Evolutionary conservation across 176 grass and related monocot species (phyloP), one percentile per base, ranked within the genome.

Genomic region (Poa pratensis): DNA sequence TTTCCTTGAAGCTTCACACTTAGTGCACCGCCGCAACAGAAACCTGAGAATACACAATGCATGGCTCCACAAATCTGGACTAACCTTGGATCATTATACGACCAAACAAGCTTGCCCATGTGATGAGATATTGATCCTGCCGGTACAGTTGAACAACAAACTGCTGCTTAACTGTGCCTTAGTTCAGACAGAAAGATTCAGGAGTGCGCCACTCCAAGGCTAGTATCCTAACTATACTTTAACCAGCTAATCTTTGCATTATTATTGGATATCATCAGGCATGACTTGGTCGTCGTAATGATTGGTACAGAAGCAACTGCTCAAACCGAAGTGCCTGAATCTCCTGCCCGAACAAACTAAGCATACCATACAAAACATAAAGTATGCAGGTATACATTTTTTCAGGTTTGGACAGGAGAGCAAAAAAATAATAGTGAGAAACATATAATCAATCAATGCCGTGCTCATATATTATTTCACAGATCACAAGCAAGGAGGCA

Each of bases 101-200:
- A 9, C 2, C n/a, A n/a, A 51, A 73, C 1, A 59, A 69, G 60
- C 50, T 76, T 24, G 1, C 77, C 69, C 87, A 85, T 81, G 82
- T 89, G 87, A 49, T 69, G 60, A 69, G 77, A 22, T 9, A 80
- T 46, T 75, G 82, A 58, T 10, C 35, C 13, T 30, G 24, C 12
- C 45, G 12, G 45, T 48, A 48, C 11, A 14, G 54, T 69, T 50
- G 59, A 68, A 73, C 57, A 75, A 18, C 22, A 73, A 73, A 76
- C 71, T n/a, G 50, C 34, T 17, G 11, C 85, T 23, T n/a, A 71
- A 83, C 74, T 53, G 74, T 63, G 49, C 18, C 28, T 69, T 88
- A 62, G 80, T 77, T 68, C 10, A 66, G 13, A 69, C 20, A 6
- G 14, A 66, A 46, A 48, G 66, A 80, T 75, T 88, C 67, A 80